phyloP scores from a whole-genome alignment of 345 rosid species.

The Citrus sp. region DNA sequence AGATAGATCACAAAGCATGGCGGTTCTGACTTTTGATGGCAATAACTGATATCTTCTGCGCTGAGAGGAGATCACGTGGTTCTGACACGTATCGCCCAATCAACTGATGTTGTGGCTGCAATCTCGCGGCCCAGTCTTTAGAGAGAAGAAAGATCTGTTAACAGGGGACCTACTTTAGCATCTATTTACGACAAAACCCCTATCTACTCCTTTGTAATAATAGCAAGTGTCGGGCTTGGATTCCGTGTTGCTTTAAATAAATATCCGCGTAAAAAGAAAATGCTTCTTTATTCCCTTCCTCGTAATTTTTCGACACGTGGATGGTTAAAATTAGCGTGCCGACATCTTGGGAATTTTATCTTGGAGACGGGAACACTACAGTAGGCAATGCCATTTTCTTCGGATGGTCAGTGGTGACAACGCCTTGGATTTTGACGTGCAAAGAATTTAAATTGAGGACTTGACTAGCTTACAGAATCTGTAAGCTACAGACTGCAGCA shows the following conservation, averaged over 20 bases:
- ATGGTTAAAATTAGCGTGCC: neutral
- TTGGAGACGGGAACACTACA: neutral
- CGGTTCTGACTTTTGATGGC: neutral
- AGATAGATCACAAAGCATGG: neutral
- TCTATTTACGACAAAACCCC: too few species aligned
- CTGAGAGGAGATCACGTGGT: neutral
- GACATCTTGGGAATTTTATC: neutral
- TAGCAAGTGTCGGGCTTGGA: too few species aligned
- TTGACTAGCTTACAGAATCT: too few species aligned
- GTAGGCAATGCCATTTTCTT: neutral
- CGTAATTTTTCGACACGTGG: neutral
- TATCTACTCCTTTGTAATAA: too few species aligned
- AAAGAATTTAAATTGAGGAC: too few species aligned
- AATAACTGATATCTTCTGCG: too few species aligned
- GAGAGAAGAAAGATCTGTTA: neutral
- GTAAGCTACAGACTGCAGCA: too few species aligned
- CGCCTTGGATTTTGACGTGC: neutral
- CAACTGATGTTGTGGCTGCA: neutral
- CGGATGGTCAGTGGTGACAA: too few species aligned
- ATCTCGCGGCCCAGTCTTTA: neutral
- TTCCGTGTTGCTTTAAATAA: neutral
- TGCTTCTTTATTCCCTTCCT: too few species aligned
- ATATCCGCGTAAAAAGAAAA: neutral
- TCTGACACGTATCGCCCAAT: neutral
- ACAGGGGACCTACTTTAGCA: neutral